Percentiles rank a stretch among this genome's conserved stretches.
These are phyloP conservation scores for Xanthoconium stramineum DNA, from an alignment of 768 basidiomycete species.

Conservation along the genomic window DNA sequence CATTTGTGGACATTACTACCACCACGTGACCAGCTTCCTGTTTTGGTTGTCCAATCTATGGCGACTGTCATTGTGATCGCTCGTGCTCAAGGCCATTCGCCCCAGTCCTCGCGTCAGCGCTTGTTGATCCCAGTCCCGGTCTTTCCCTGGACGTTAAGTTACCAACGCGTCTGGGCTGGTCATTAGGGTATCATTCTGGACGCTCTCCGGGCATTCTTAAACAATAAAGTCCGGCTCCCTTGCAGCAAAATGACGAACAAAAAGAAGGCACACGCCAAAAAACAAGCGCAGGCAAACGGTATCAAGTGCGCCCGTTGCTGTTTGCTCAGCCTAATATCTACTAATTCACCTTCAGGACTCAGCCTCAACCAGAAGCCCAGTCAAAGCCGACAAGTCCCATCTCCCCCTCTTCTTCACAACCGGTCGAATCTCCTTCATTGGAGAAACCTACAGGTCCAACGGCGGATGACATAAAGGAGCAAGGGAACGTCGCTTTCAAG, in stretches of 20 bases:
- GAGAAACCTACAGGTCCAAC: slow-evolving; percentile 34
- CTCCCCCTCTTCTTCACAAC: slow-evolving; percentile 15
- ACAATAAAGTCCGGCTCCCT: not conserved
- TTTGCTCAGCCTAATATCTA: not conserved
- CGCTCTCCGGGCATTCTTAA: slow-evolving; percentile 3
- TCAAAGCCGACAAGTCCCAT: slow-evolving; percentile 15
- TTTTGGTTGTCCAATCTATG: slow-evolving; percentile 5
- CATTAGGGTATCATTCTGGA: slow-evolving; percentile 4
- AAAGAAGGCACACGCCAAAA: slow-evolving; percentile 30
- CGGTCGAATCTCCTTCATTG: slow-evolving; percentile 6
- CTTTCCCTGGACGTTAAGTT: not conserved
- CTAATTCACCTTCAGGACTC: slow-evolving; percentile 18
- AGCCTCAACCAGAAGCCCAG: slow-evolving; percentile 5
- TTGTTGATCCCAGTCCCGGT: not conserved
- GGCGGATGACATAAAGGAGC: slow-evolving; percentile 63
- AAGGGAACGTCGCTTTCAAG: slow-evolving; percentile 76
- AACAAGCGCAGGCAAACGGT: slow-evolving; percentile 25
- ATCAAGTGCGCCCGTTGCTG: slow-evolving; percentile 18
- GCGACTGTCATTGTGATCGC: slow-evolving; percentile 1
- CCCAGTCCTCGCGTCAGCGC: not conserved
- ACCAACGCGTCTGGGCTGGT: not conserved
- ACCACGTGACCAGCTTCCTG: slow-evolving; percentile 12
- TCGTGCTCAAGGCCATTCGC: not conserved
- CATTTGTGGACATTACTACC: not conserved
- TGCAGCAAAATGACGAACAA: slow-evolving; percentile 29